Evolutionary conservation across 2,329 filamentous ascomycete species (phyloP).

Genomic region (Alternaria consortialis): DNA sequence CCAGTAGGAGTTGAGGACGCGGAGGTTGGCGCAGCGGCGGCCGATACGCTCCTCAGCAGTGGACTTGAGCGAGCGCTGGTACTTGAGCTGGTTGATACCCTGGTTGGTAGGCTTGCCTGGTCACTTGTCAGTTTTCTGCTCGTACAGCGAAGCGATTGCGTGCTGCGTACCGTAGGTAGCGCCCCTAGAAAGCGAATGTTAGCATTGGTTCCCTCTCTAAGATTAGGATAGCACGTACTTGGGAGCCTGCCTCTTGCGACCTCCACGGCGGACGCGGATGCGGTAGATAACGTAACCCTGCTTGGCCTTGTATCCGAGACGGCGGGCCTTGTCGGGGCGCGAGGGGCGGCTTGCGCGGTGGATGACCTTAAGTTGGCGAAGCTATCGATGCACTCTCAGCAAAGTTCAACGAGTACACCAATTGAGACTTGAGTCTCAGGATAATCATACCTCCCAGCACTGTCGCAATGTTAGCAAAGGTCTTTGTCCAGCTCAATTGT

Average conservation of each 20-base stretch:
- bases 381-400: conserved; percentile 99
- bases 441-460: conserved; percentile 90
- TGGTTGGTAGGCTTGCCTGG: conserved; percentile 99
- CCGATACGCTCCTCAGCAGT: conserved; percentile 99
- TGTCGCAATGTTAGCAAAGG: conserved; percentile 44
- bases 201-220: conserved; percentile 25
- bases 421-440: conserved; percentile 43
- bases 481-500: conserved; percentile 13
- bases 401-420: conserved; percentile 96
- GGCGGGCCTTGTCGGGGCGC: conserved; percentile 99
- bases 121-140: conserved; percentile 33
- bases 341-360: conserved; percentile 98
- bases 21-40: conserved; percentile 97
- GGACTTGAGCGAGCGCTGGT: conserved; percentile 97
- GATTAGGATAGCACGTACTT: conserved; percentile 60
- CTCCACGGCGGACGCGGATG: conserved; percentile 96
- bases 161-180: conserved; percentile 88
- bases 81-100: conserved; percentile 99
- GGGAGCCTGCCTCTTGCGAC: conserved; percentile 93
- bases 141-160: conserved; percentile 8
- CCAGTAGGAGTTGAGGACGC: conserved; percentile 99
- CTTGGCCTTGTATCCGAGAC: conserved; percentile 99
- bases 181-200: conserved; percentile 65
- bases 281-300: conserved; percentile 99
- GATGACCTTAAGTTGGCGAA: conserved; percentile 99